These are phyloP conservation scores for Helotiales sp. DNA, from an alignment of 2,329 filamentous ascomycete species.

Conservation along the genomic window DNA sequence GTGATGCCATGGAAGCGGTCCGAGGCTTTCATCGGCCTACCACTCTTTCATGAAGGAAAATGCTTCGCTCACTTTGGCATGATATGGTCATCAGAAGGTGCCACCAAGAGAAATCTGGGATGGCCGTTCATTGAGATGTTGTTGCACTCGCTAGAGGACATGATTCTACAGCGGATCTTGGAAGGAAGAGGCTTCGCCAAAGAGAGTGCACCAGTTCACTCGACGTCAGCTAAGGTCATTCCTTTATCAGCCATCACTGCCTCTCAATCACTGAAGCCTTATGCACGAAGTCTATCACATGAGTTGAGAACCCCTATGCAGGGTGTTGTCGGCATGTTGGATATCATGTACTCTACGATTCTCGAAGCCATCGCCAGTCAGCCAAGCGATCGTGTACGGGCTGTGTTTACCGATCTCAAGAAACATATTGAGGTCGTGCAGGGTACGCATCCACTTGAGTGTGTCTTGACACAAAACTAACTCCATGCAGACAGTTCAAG, in stretches of 20 bases:
- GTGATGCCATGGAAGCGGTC: constrained; percentile 53
- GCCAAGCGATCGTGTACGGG: constrained; percentile 48
- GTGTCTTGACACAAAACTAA: constrained; percentile 1
- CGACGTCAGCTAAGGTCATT: constrained; percentile 43
- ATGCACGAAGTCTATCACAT: constrained; percentile 71
- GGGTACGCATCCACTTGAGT: constrained; percentile 43
- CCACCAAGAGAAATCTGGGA: constrained; percentile 53
- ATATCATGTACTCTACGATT: constrained; percentile 74
- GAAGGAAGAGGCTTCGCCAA: constrained; percentile 49
- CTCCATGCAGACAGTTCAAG: constrained; percentile 60
- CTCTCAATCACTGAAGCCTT: constrained; percentile 67
- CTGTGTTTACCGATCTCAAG: constrained; percentile 62
- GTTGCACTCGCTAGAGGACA: constrained; percentile 66
- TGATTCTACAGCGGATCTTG: constrained; percentile 59
- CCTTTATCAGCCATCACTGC: constrained; percentile 56
- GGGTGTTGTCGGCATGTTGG: constrained; percentile 73
- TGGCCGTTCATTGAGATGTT: constrained; percentile 70
- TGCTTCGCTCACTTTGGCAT: constrained; percentile 71
- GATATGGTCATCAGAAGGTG: constrained; percentile 67
- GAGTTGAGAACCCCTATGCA: constrained; percentile 75
- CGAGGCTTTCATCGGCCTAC: constrained; percentile 67
- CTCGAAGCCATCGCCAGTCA: constrained; percentile 62
- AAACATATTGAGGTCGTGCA: constrained; percentile 72
- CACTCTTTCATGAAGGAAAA: constrained; percentile 63
- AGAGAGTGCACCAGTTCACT: constrained; percentile 31